Conservation (phyloP, 2,329 filamentous ascomycete genomes). For the Sporothrix brasiliensis region DNA sequence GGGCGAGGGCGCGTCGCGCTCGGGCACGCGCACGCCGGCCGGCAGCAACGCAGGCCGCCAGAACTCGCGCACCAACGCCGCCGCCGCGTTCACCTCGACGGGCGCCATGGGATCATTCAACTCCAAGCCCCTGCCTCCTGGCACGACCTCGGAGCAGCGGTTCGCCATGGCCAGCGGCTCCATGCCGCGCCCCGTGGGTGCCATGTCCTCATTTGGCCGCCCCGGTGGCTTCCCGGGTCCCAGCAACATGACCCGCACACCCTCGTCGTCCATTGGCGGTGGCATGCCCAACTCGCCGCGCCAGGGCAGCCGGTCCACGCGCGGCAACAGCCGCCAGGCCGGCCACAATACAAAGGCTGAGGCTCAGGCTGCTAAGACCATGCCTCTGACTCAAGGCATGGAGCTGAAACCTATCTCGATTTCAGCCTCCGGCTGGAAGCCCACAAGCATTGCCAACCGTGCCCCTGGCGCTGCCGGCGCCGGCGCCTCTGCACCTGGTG, state of each 20-base stretch:
- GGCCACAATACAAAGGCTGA: conserved; percentile 61
- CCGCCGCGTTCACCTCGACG: conserved; percentile 37
- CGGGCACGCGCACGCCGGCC: conserved; percentile 63
- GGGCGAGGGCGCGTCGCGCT: conserved; percentile 60
- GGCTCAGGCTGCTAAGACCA: conserved; percentile 75
- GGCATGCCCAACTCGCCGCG: conserved; percentile 72
- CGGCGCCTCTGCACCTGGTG: conserved; percentile 37
- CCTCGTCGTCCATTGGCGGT: conserved; percentile 57
- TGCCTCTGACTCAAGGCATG: conserved; percentile 85
- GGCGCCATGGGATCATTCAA: conserved; percentile 71
- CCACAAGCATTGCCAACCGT: conserved; percentile 65
- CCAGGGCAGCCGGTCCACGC: conserved; percentile 62
- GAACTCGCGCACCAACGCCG: conserved; percentile 45
- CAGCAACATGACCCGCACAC: conserved; percentile 66
- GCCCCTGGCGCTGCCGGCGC: conserved; percentile 45
- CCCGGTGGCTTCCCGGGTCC: conserved; percentile 65
- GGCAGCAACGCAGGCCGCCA: conserved; percentile 51
- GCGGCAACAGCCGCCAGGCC: conserved; percentile 65
- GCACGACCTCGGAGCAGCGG: conserved; percentile 76
- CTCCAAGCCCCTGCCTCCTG: conserved; percentile 67
- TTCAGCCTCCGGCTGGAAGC: conserved; percentile 85
- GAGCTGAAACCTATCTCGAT: conserved; percentile 78
- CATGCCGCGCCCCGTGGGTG: conserved; percentile 49
- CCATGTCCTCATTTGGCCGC: conserved; percentile 53
- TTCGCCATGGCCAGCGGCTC: conserved; percentile 65